Evolutionary conservation across 140 eudicot species (phyloP), one percentile per base, ranked within the genome.

Genomic region (Senecio squalidus): DNA sequence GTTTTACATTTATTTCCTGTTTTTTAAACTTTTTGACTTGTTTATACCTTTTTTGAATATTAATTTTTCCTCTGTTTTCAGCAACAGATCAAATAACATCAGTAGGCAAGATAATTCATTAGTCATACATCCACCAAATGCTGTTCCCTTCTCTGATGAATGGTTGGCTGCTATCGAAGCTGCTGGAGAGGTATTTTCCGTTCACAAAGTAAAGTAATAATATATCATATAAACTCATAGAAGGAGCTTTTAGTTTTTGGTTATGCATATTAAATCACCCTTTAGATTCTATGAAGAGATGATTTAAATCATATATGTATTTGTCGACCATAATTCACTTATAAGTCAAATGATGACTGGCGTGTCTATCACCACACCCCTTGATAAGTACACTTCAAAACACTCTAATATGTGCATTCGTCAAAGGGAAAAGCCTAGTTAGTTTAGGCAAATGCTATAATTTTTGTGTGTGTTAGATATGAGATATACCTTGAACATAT

Each of bases 131-230:
- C 86, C 89, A 17, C 66, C 73, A 61, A 74, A 92, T 77, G 93
- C 86, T 15, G 76, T 84, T 65, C 99, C 99, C 62, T 93, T 88
- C 67, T 88, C 96, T 59, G 99, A 93, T 34, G 96, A 93, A 80
- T 93, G 99, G 99, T 69, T 93, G 69, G 88, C 95, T 70, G 96
- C 95, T 57, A 69, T 93, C 21, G 99, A 93, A 80, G 95, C 99
- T 55, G 99, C 99, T 60, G 99, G 99, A 68, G 99, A 93, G 94
- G 99, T 92, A 92, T 61, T 55, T 50, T 29, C 10, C 46, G 5
- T 59, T 58, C 39, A 38, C 22, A 51, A 55, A 25, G 21, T 54
- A 67, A 33, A 47, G 22, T 58, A 33, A 62, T 54, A 44, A n/a
- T n/a, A n/a, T n/a, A n/a, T n/a, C 24, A 34, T 26, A 53, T 65